Evolutionary conservation across 1,284 basidiomycete genomes (phyloP), one percentile per base, ranked within the genome.

Genomic region (Inonotus obliquus): DNA sequence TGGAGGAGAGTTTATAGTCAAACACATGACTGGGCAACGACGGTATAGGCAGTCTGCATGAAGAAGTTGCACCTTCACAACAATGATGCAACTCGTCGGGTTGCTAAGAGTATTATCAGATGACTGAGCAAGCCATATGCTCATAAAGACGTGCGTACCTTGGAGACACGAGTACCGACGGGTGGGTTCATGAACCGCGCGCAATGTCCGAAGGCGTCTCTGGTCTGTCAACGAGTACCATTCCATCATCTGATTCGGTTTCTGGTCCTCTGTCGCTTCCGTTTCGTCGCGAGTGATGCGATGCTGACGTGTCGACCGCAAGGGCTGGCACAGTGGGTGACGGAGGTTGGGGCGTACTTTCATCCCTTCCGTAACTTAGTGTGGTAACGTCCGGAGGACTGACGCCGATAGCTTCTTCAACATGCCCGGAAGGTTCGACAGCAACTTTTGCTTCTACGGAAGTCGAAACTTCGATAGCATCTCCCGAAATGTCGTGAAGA

Each of bases 181-280:
- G 32, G 25, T 23, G 23, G 35, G 29, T 21, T 53, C 51, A 60
- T 4, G 29, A 47, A 13, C 59, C 48, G 11, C 53, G 38, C 17
- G n/a, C 39, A 13, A 32, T 9, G 21, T 51, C 47, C 47, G 47
- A 60, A 38, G 37, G 45, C 60, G 67, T 68, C 54, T 65, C 68
- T 13, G 87, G 87, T 65, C 85, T 78, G 49, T 83, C 87, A 59
- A 91, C 83, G 44, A 91, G 71, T 64, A 91, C 81, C 84, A 91
- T 86, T 2, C 87, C 89, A 68, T 91, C 89, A 63, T 91, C 89
- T 69, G 87, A 85, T 68, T 91, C 89, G 39, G 87, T 89, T 68
- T 89, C 87, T 45, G 77, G 77, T 13, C 85, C 85, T 63, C 80
- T 81, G 66, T 86, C 85, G 66, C 83, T 85, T 11, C 75, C 76